Base-by-base conservation (phyloP, 495 filamentous ascomycete species). In the Lasiosphaeriaceae sp. region DNA sequence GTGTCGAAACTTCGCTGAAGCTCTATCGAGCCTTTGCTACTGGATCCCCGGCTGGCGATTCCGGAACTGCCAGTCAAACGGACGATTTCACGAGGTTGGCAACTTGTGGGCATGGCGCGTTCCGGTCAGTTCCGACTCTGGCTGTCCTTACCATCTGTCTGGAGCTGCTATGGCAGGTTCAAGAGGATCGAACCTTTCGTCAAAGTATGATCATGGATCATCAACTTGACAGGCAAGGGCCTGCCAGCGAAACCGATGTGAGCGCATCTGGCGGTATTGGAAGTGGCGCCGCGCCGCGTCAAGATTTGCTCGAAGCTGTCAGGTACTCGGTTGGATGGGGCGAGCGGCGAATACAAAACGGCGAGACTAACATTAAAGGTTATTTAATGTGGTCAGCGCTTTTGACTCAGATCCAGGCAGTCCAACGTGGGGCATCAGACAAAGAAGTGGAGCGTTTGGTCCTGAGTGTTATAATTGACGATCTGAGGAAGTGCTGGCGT, bases 311-410 rank as follows among this genome's bases (percentile, higher is more conserved):
- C 1, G 60, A 76, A 1, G 70, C 80, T 0, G 21, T 84, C 1
- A 67, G 74, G 11, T 77, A 81, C 26, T 69, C 76, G 0, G 76
- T 77, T 24, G 53, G 48, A 1, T 83, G 78, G 78, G 47, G 44
- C 0, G 64, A 77, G 62, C 63, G 65, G 9, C 68, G 69, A 37
- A 75, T 86, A 5, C 57, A 71, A 43, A 71, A 71, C 0, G 84
- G 83, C 2, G 81, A 86, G 59, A 82, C 78, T 0, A 86, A 81
- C 58, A 68, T 80, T 19, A 86, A 85, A 59, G 79, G 76, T 0
- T 76, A 79, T 41, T 47, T 85, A 4, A 66, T 85, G 29, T 65
- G 70, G 14, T 65, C 59, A 17, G 50, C 81, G 0, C 57, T 84
- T 1, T 44, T 63, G 1, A 74, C 77, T 2, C 76, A 83, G 52